Evolutionary conservation across 2,329 filamentous ascomycete species (phyloP), one percentile per base, ranked within the genome.

Genomic region (Fusarium illudens): DNA sequence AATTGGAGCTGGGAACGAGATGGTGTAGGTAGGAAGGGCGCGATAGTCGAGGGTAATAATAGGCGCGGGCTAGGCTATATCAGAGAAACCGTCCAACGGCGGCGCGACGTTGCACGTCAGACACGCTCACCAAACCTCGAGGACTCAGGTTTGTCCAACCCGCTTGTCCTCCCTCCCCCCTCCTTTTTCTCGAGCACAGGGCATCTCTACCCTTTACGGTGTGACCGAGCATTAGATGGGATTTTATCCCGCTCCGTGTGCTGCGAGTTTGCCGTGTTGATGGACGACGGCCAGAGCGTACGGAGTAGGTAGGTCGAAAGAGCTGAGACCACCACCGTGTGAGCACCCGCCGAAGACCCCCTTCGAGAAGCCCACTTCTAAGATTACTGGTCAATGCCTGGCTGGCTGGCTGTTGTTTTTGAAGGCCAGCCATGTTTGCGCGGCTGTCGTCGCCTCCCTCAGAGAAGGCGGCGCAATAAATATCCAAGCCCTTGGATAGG

Each of bases 321-420:
- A 71, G 72, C 71, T 71, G 64, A 69, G 72, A 71, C 71, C 66
- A 65, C 59, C 58, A 33, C 53, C 44, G 29, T 32, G 34, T 34
- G 34, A 57, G 44, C 56, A 58, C 17, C 36, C 56, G 50, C 50
- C 19, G n/a, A 34, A 36, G 15, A 22, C 20, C 27, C 51, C 52
- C 49, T 49, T 63, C 60, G 33, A 54, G 33, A 68, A 68, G 70
- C 60, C 64, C 68, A 67, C 69, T 67, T 51, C 48, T 71, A 61
- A 74, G 63, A 74, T 74, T 73, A 66, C 67, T 72, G 62, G 58
- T 74, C 68, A 74, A 73, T 74, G 70, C 72, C 68, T 64, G 42
- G 20, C 53, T 57, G 52, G 17, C 27, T 37, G 48, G 17, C 19
- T 52, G 49, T 52, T 33, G 39, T 44, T 44, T 44, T 44, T 19